phyloP scores from a whole-genome alignment of 2,329 filamentous ascomycete genomes.

The Arthrinium puccinioides region DNA sequence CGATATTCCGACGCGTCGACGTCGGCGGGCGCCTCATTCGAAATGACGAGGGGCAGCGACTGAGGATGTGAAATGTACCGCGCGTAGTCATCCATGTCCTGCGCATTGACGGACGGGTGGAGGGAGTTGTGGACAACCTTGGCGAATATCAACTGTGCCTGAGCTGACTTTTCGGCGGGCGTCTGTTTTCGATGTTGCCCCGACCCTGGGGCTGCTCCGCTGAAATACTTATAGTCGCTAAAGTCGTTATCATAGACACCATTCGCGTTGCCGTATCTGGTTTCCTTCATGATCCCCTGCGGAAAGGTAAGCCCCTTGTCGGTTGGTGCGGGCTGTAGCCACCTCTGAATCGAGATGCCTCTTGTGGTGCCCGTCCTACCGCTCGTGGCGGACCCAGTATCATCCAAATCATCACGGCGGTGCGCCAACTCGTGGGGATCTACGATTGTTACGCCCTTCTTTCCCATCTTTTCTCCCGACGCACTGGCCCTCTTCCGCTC shows the following conservation, averaged over 20 bases:
- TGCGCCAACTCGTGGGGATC: constrained; percentile 39
- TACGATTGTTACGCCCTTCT: constrained; percentile 65
- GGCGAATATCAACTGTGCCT: constrained; percentile 81
- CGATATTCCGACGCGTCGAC: constrained; percentile 60
- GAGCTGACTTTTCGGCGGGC: constrained; percentile 67
- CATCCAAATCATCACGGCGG: constrained; percentile 31
- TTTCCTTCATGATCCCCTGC: constrained; percentile 53
- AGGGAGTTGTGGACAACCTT: constrained; percentile 81
- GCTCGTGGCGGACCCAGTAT: constrained; percentile 29
- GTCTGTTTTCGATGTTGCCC: constrained; percentile 39
- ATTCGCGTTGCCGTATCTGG: constrained; percentile 8
- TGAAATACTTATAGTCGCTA: constrained; percentile 4
- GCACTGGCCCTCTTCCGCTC: constrained; percentile 8
- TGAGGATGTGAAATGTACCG: constrained; percentile 86
- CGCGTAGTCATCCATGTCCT: constrained; percentile 79
- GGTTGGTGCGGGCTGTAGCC: constrained; percentile 43
- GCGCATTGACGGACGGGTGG: constrained; percentile 69
- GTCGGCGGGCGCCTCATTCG: constrained; percentile 55
- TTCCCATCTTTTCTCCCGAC: constrained; percentile 17
- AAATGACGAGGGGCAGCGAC: constrained; percentile 75
- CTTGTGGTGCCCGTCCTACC: constrained; percentile 31
- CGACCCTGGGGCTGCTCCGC: not conserved
- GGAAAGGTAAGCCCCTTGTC: constrained; percentile 25
- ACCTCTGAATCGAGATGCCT: constrained; percentile 51
- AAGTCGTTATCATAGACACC: constrained; percentile 6